Conservation (phyloP, 768 basidiomycete genomes). For the Tricholoma bakamatsutake region DNA sequence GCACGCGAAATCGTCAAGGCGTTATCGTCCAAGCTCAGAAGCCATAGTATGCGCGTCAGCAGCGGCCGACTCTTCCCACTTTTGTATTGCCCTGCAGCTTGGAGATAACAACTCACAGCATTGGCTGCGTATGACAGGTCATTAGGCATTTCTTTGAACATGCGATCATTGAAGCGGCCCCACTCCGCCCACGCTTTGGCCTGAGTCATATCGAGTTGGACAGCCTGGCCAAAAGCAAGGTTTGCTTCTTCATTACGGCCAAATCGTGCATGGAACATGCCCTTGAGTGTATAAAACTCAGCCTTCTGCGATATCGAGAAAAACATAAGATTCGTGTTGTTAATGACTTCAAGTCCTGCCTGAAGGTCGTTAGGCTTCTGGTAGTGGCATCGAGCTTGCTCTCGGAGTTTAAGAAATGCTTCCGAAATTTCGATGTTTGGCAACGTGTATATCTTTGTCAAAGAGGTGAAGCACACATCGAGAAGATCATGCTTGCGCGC, state of each 20-base stretch:
- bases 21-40: conserved; percentile 87
- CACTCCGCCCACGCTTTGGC: conserved; percentile 99
- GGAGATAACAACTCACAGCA: conserved; percentile 96
- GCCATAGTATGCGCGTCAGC: conserved; percentile 91
- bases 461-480: conserved; percentile 90
- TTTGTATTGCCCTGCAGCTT: conserved; percentile 95
- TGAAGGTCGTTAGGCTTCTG: conserved; percentile 91
- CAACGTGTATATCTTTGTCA: conserved; percentile 97
- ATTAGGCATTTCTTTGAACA: conserved; percentile 81
- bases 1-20: conserved; percentile 66
- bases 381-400: conserved; percentile 97
- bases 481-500: conserved; percentile 94
- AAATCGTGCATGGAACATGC: conserved; percentile 93
- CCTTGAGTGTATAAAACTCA: conserved; percentile 97
- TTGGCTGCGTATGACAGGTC: conserved; percentile 77
- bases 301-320: conserved; percentile 94
- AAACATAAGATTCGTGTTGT: conserved; percentile 98
- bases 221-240: conserved; percentile 87
- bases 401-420: conserved; percentile 96
- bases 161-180: conserved; percentile 89
- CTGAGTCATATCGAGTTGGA: conserved; percentile 91
- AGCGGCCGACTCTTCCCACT: conserved; percentile 88
- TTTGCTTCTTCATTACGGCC: conserved; percentile 87
- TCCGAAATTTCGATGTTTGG: conserved; percentile 99
- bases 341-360: conserved; percentile 96